Evolutionary conservation across 2,329 filamentous ascomycete genomes (phyloP).

Genomic region (Ophiocordyceps camponoti-rufipedis): DNA sequence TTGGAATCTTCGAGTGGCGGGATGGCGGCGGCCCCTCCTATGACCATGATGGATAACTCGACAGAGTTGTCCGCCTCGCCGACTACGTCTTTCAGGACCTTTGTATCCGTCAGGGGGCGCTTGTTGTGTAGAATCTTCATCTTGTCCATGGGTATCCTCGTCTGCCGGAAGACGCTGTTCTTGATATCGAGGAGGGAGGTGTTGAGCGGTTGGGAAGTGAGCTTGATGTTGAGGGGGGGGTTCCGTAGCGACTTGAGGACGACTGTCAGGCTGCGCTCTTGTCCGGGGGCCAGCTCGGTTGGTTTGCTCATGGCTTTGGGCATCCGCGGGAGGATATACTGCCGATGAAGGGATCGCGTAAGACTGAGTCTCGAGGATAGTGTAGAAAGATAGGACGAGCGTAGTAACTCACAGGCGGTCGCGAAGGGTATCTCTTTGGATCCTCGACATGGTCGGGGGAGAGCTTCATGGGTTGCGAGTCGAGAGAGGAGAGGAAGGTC

Average conservation of each 20-base stretch:
- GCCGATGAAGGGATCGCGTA: background rate
- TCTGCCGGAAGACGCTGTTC: constrained; percentile 42
- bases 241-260: constrained; percentile 62
- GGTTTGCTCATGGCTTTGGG: constrained; percentile 34
- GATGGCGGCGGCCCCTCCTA: constrained; percentile 44
- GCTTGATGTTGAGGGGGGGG: constrained; percentile 47
- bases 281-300: constrained; percentile 28
- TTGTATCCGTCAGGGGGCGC: constrained; percentile 65
- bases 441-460: constrained; percentile 85
- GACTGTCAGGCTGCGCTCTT: constrained; percentile 36
- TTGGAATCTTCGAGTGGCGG: constrained; percentile 17
- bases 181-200: constrained; percentile 72
- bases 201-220: constrained; percentile 43
- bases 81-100: constrained; percentile 58
- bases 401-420: constrained; percentile 44
- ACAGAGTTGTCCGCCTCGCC: constrained; percentile 30
- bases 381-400: background rate
- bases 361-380: background rate
- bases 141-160: constrained; percentile 52
- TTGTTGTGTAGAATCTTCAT: constrained; percentile 75
- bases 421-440: constrained; percentile 56
- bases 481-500: constrained; percentile 63
- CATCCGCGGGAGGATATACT: constrained; percentile 60
- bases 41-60: constrained; percentile 77
- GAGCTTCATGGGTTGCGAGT: constrained; percentile 63